Conservation (phyloP, 2,329 filamentous ascomycete species). For the Alternaria sp. region DNA sequence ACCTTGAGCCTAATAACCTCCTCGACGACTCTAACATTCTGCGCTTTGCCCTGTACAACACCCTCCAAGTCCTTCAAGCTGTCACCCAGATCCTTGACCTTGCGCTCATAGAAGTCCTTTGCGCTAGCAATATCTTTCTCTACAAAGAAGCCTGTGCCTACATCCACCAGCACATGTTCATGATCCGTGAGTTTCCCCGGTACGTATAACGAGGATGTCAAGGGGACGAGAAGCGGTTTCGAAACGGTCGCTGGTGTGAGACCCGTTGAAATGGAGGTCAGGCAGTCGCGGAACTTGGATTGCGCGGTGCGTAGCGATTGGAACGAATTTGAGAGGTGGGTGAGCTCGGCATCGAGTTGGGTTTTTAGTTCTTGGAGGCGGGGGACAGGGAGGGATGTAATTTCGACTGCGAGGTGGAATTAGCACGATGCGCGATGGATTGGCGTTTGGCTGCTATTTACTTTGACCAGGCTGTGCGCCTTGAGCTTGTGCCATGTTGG, state of each 20-base stretch:
- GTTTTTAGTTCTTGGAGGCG: slow-evolving; percentile 94
- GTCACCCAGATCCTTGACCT: slow-evolving; percentile 70
- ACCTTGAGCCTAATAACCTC: slow-evolving; percentile 65
- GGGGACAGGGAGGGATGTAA: slow-evolving; percentile 80
- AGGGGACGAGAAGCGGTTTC: slow-evolving; percentile 81
- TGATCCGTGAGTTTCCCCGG: slow-evolving; percentile 73
- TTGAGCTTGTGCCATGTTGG: slow-evolving; percentile 35
- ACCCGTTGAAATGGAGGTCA: slow-evolving; percentile 74
- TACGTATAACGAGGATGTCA: slow-evolving; percentile 95
- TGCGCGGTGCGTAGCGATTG: slow-evolving; percentile 89
- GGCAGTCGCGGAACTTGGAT: slow-evolving; percentile 89
- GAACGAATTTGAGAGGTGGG: slow-evolving; percentile 91
- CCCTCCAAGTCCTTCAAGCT: slow-evolving; percentile 74
- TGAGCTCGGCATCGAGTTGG: slow-evolving; percentile 94
- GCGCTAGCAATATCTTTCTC: slow-evolving; percentile 78
- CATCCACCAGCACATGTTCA: slow-evolving; percentile 72
- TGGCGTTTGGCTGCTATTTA: slow-evolving; percentile 15
- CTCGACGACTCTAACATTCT: slow-evolving; percentile 85
- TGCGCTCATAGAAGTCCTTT: slow-evolving; percentile 71
- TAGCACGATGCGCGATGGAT: slow-evolving; percentile 8
- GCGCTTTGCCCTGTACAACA: slow-evolving; percentile 77
- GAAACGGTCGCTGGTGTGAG: slow-evolving; percentile 54
- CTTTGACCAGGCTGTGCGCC: slow-evolving; percentile 40
- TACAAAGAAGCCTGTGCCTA: slow-evolving; percentile 93
- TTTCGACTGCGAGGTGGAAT: slow-evolving; percentile 59